A percentile compares a stretch with the other conserved stretches of the same genome.
Evolutionary conservation across 192 early-diverging fungal genomes (phyloP).

Genomic region (Chytriomyces sp.): DNA sequence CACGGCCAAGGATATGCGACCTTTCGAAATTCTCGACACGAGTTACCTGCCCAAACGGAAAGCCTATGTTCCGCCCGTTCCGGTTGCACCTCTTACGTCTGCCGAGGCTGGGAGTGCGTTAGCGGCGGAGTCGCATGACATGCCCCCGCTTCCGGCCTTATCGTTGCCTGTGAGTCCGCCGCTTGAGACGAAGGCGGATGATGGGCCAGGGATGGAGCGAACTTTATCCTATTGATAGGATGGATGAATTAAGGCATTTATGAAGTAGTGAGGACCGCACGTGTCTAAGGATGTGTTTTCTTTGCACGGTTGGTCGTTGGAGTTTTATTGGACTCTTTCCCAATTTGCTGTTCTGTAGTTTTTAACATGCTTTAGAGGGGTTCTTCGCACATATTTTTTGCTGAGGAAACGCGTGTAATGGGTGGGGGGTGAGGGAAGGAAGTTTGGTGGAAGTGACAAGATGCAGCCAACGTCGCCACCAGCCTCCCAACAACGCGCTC

Average conservation of each 20-base stretch:
- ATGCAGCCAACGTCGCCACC: too few relatives aligned
- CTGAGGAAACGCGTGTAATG: too few relatives aligned
- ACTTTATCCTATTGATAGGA: not conserved
- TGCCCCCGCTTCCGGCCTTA: not conserved
- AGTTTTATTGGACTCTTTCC: conserved; percentile 6
- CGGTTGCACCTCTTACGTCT: not conserved
- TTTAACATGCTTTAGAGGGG: not conserved
- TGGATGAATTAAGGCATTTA: not conserved
- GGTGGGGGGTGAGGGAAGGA: too few relatives aligned
- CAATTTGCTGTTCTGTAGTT: not conserved
- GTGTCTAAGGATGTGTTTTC: not conserved
- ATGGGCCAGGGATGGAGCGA: not conserved
- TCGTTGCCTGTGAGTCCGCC: too few relatives aligned
- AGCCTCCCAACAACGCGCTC: too few relatives aligned
- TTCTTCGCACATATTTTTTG: not conserved
- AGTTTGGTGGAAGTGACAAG: too few relatives aligned
- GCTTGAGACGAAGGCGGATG: too few relatives aligned
- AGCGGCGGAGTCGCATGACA: not conserved
- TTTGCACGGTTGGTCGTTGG: not conserved
- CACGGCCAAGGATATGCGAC: conserved; percentile 26
- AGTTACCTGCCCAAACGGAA: conserved; percentile 23
- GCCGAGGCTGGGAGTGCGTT: not conserved
- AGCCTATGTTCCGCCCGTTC: not conserved
- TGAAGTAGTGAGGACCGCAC: not conserved
- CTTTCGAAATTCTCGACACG: conserved; percentile 44